Evolutionary conservation across 2,329 filamentous ascomycete genomes (phyloP), one percentile per base, ranked within the genome.

Genomic region (Diaporthe caulivora): DNA sequence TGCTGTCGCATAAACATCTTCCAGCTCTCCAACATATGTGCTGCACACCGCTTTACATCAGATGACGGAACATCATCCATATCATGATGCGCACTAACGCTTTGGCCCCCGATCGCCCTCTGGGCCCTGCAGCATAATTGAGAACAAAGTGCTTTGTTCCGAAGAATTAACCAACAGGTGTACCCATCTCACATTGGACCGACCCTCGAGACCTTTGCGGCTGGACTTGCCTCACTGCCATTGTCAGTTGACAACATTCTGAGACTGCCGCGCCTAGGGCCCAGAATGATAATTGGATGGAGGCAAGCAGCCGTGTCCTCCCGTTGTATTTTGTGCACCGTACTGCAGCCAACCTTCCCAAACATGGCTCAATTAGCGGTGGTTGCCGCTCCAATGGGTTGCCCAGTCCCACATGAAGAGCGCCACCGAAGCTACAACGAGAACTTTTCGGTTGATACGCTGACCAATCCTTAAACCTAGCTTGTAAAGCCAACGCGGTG

Each of bases 221-320:
- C 57, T 71, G 40, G 55, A 73, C 42, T 42, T 73, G 37, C 37
- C 65, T 21, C 24, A 47, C n/a, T 37, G 51, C 57, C 17, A 40
- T 34, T 70, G 65, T 31, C 55, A 64, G 54, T 64, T 54, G 21
- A 60, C 44, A 26, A n/a, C 26, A 53, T 49, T 40, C 40, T 68
- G 40, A 47, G 42, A 70, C 44, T 69, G 71, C 62, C 42, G 62
- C 51, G 42, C 42, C 51, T 44, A 34, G 24, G 42, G 9, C 21
- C 54, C 8, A 37, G 42, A 21, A n/a, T 37, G 34, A 29, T 53
- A 34, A 54, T 42, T 69, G 42, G 40, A 69, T 44, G 29, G 53
- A 68, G 40, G 60, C 51, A 73, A 57, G 29, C 72, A 55, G 57
- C 69, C 72, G 68, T 70, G 58, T 67, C 40, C 37, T 64, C 55